These are phyloP conservation scores for Agrocybe pediades DNA, from an alignment of 768 basidiomycete species.

Conservation along the genomic window DNA sequence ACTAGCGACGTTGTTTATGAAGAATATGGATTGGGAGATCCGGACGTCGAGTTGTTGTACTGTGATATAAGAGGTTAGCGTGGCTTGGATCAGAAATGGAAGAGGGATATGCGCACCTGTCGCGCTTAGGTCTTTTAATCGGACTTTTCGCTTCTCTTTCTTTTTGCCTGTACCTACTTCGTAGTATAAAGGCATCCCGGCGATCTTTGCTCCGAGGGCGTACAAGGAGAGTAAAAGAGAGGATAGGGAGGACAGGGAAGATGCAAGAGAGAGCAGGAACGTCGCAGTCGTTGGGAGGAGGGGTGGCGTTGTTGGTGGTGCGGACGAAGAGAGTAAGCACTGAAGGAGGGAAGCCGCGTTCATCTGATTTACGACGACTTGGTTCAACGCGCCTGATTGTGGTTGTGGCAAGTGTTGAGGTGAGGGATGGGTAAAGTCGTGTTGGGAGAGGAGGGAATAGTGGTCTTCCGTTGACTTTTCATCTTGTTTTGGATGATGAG, in stretches of 20 bases:
- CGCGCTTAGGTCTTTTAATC: conserved; percentile 45
- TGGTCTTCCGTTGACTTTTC: conserved; percentile 15
- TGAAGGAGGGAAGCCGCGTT: conserved; percentile 44
- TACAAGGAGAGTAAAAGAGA: conserved; percentile 17
- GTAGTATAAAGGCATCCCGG: conserved; percentile 19
- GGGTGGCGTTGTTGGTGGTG: conserved; percentile 17
- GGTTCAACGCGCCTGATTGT: conserved; percentile 30
- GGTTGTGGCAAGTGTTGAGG: conserved; percentile 10
- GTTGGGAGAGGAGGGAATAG: conserved; percentile 30
- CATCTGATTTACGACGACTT: conserved; percentile 43
- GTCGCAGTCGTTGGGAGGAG: conserved; percentile 26
- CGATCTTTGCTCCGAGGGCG: conserved; percentile 19
- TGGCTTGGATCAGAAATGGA: not conserved
- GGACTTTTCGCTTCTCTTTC: conserved; percentile 2
- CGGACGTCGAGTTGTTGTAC: conserved; percentile 67
- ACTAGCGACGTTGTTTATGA: conserved; percentile 42
- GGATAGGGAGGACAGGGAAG: conserved; percentile 17
- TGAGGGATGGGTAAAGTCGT: conserved; percentile 38
- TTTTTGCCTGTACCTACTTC: conserved; percentile 5
- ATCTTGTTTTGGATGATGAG: conserved; percentile 21
- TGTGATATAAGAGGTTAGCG: conserved; percentile 21
- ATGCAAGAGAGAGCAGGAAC: conserved; percentile 26
- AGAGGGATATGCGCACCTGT: conserved; percentile 29
- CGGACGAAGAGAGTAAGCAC: conserved; percentile 10
- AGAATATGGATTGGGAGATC: conserved; percentile 46